These are phyloP conservation scores for Tremella yokohamensis DNA, from an alignment of 768 basidiomycete genomes.

Conservation along the genomic window DNA sequence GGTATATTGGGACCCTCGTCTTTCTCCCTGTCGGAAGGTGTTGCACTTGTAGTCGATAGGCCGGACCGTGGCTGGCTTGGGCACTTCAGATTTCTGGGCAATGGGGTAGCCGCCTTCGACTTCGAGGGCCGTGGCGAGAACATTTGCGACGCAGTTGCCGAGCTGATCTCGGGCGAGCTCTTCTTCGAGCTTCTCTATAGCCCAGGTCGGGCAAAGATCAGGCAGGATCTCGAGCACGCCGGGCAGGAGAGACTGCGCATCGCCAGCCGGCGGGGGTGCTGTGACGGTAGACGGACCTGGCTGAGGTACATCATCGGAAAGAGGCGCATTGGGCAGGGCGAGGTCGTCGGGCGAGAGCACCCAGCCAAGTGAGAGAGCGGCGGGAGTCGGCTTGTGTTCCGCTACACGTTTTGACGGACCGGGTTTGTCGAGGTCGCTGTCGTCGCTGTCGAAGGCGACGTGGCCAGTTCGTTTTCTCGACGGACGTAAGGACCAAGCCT, in stretches of 20 bases:
- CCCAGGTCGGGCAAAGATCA: constrained; percentile 25
- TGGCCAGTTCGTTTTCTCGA: no score
- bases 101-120: constrained; percentile 30
- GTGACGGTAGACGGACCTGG: no score
- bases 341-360: no score
- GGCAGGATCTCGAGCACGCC: constrained; percentile 32
- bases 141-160: constrained; percentile 10
- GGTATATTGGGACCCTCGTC: not conserved
- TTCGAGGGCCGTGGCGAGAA: constrained; percentile 27
- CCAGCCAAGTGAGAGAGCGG: no score
- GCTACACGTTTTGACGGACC: not conserved
- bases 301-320: no score
- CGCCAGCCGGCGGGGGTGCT: not conserved
- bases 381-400: no score
- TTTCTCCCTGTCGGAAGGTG: not conserved
- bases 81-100: not conserved
- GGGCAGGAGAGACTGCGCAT: constrained; percentile 16
- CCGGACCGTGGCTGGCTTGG: not conserved
- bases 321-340: no score
- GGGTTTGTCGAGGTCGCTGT: not conserved
- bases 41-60: constrained; percentile 2
- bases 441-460: no score
- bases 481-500: no score
- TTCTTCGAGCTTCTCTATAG: constrained; percentile 1
- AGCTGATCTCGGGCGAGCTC: constrained; percentile 9